A percentile compares a stretch with the other conserved stretches of the same genome.
These are phyloP conservation scores for Aeschynomene evenia DNA, from an alignment of 306 rosid species.

Conservation along the genomic window DNA sequence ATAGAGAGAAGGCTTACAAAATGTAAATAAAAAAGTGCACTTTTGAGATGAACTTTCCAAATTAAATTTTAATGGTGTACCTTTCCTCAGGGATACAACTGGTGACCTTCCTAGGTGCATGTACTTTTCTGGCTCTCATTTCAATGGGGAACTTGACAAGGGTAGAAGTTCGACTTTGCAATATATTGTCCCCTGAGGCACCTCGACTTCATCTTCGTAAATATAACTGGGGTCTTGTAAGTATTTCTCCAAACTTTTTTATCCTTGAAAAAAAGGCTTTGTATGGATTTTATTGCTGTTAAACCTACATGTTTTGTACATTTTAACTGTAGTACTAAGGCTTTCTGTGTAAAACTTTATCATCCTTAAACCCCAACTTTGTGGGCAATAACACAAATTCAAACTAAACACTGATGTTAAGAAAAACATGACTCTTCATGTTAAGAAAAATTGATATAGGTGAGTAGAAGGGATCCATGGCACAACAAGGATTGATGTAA, in stretches of 20 bases:
- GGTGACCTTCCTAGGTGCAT: slow-evolving; percentile 50
- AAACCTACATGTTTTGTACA: background rate
- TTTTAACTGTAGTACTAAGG: background rate
- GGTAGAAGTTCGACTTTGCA: slow-evolving; percentile 92
- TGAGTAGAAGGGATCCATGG: background rate
- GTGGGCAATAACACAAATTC: background rate
- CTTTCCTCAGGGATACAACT: slow-evolving; percentile 64
- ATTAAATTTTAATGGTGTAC: background rate
- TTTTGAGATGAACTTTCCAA: slow-evolving; percentile 10
- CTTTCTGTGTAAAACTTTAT: background rate
- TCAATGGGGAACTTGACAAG: slow-evolving; percentile 99
- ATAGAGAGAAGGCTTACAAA: slow-evolving; percentile 3
- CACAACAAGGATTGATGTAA: background rate
- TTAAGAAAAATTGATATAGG: background rate
- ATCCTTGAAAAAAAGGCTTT: background rate
- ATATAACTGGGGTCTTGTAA: slow-evolving; percentile 86
- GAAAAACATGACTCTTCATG: background rate
- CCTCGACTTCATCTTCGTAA: slow-evolving; percentile 74
- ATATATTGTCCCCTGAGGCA: slow-evolving; percentile 91
- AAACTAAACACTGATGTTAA: background rate
- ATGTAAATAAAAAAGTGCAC: background rate
- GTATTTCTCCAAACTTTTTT: slow-evolving; percentile 26
- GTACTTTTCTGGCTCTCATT: slow-evolving; percentile 75
- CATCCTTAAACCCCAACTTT: background rate
- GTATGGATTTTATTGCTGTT: slow-evolving; percentile 9